Evolutionary conservation across 1,284 basidiomycete genomes (phyloP), one percentile per base, ranked within the genome.

Genomic region (Somion occarium): DNA sequence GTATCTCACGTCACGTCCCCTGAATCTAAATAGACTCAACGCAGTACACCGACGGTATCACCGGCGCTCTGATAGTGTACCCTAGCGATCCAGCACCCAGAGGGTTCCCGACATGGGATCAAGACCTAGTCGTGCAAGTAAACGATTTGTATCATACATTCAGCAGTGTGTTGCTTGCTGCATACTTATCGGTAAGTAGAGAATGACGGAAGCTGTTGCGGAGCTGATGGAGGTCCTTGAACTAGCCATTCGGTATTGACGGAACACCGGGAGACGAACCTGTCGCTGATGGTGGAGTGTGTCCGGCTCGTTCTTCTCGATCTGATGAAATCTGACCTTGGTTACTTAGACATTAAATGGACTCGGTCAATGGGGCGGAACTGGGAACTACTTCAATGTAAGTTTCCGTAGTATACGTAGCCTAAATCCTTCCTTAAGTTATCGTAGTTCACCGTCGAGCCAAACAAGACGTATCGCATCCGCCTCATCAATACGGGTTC

Each of bases 401-500:
- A 23, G 59, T 50, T n/a, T 9, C 18, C 48, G 4, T 20, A 18
- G n/a, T 44, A n/a, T 47, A 22, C 42, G 26, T 43, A 38, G 25
- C 18, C 46, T 26, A 41, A 39, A 43, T 38, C 19, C 37, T 47
- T 46, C 37, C 52, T 18, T n/a, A n/a, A n/a, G 30, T 24, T 5
- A 20, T 41, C n/a, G 24, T 46, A 64, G 61, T 57, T 65, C 46
- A 65, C 65, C 0, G 53, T 66, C 27, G 52, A 58, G 12, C 61
- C 65, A 5, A 60, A 62, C 56, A 61, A 59, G 52, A 63, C 61
- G 11, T 48, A 79, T 55, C 76, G 79, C 30, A 62, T 83, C 20
- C 73, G 80, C n/a, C 62, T 83, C 46, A 66, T 80, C 59, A 75
- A 82, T 62, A 59, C 73, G 0, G 78, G 78, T 27, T 68, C 70